Base-by-base conservation (phyloP, 2,329 filamentous ascomycete genomes). In the Hortaea sp. region DNA sequence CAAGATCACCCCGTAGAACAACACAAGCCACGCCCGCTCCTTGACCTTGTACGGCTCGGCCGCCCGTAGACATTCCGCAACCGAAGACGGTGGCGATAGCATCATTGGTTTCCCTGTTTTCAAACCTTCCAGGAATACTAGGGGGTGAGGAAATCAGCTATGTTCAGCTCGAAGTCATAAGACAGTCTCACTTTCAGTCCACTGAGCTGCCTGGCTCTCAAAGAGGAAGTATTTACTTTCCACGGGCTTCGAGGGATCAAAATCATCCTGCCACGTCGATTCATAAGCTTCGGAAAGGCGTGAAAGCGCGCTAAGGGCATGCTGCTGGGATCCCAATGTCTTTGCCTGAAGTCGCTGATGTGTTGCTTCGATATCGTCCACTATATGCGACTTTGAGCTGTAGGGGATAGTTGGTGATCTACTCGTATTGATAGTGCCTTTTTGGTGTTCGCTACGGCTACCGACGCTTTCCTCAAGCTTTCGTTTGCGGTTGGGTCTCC, bases 1-100 rank as follows among this genome's bases (percentile, higher is more conserved):
- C n/a, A 58, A 41, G 7, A 51, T 44, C 42, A 56, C 49, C 40
- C 52, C 52, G 43, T 58, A 58, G 46, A 50, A 57, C 50, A 58
- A 50, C 2, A 58, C 51, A 9, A 58, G 51, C 55, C 55, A 57
- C 0, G 56, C 52, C 39, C 49, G 43, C 10, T 56, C 47, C n/a
- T 40, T 37, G 2, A 55, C 46, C 3, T 42, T 34, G 30, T 53
- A 37, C 20, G 51, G 48, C 2, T 40, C 44, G 29, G 28, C 41
- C 6, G 49, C 44, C 38, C 37, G 41, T 7, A 40, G 7, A n/a
- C 1, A 2, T 32, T 37, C 32, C 20, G 10, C 30, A 28, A 5
- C 29, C 6, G 10, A 44, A 20, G 32, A 35, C 9, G 32, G 32
- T 35, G 9, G 32, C 9, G 32, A 35, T 10, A 35, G 32, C 9